Conservation (phyloP, 2,329 filamentous ascomycete species). For the Penicillium occitanis region DNA sequence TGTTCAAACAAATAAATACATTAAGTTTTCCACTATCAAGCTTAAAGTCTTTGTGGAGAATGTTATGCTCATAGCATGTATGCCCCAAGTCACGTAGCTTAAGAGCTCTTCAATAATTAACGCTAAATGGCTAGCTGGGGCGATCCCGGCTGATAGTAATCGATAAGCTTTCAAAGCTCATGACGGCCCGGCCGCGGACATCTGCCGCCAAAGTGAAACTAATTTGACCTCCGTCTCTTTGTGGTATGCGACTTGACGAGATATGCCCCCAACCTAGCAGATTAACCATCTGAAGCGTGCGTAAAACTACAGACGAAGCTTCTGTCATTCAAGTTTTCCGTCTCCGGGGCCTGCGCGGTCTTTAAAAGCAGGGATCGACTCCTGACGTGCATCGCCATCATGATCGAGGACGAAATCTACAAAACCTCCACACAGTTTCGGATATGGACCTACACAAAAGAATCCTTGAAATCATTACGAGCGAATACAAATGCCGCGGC, state of each 20-base stretch:
- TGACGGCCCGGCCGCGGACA: background rate
- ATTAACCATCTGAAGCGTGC: background rate
- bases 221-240: background rate
- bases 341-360: background rate
- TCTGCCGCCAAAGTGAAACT: background rate
- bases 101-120: background rate
- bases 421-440: conserved; percentile 85
- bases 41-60: background rate
- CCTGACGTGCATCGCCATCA: conserved; percentile 35
- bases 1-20: background rate
- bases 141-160: background rate
- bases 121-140: background rate
- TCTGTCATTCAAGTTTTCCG: background rate
- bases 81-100: background rate
- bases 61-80: background rate
- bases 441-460: conserved; percentile 85
- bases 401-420: conserved; percentile 91
- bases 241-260: background rate
- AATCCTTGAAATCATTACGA: conserved; percentile 69
- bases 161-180: conserved; percentile 9
- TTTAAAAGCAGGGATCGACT: background rate
- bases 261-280: background rate
- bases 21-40: background rate
- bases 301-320: background rate
- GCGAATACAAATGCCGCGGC: conserved; percentile 77